A percentile compares a stretch with the other conserved stretches of the same genome.
Evolutionary conservation across 805 yeast species (phyloP).

Genomic region (Saturnispora bothae): DNA sequence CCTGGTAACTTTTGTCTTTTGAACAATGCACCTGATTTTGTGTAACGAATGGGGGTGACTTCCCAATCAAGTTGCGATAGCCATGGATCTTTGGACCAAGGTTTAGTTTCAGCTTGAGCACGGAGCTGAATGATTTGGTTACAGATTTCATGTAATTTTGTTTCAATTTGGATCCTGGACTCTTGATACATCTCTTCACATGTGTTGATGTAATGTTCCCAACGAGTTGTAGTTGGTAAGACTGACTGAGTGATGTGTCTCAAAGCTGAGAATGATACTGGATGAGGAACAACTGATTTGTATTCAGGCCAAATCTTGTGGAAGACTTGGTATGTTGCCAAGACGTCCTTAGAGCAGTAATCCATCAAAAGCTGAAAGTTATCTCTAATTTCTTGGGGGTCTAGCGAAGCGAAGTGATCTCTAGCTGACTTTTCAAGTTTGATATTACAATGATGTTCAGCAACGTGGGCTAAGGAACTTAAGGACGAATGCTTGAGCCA

Average conservation of each 20-base stretch:
- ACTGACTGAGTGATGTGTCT: slow-evolving; percentile 62
- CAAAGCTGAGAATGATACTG: slow-evolving; percentile 85
- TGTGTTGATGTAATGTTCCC: slow-evolving; percentile 61
- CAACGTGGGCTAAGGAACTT: slow-evolving; percentile 73
- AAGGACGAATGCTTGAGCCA: slow-evolving; percentile 75
- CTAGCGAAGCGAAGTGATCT: slow-evolving; percentile 48
- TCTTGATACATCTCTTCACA: slow-evolving; percentile 62
- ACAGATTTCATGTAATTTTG: slow-evolving; percentile 49
- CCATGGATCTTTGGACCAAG: slow-evolving; percentile 70
- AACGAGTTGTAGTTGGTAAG: slow-evolving; percentile 62
- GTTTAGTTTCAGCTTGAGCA: slow-evolving; percentile 24
- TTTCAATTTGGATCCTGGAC: slow-evolving; percentile 45
- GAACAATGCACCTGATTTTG: slow-evolving; percentile 57
- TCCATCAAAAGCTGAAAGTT: slow-evolving; percentile 52
- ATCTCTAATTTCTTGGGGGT: slow-evolving; percentile 41
- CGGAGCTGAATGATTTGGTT: slow-evolving; percentile 42
- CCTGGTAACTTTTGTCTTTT: slow-evolving; percentile 80
- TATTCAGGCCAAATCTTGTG: slow-evolving; percentile 62
- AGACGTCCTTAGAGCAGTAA: slow-evolving; percentile 83
- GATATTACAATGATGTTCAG: slow-evolving; percentile 64
- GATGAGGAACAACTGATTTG: slow-evolving; percentile 69
- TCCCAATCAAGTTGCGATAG: slow-evolving; percentile 84
- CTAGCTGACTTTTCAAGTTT: slow-evolving; percentile 57
- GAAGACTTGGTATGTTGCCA: slow-evolving; percentile 61
- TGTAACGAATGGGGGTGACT: slow-evolving; percentile 44